Conservation (phyloP, 306 rosid genomes). For the Biancaea sappan region DNA sequence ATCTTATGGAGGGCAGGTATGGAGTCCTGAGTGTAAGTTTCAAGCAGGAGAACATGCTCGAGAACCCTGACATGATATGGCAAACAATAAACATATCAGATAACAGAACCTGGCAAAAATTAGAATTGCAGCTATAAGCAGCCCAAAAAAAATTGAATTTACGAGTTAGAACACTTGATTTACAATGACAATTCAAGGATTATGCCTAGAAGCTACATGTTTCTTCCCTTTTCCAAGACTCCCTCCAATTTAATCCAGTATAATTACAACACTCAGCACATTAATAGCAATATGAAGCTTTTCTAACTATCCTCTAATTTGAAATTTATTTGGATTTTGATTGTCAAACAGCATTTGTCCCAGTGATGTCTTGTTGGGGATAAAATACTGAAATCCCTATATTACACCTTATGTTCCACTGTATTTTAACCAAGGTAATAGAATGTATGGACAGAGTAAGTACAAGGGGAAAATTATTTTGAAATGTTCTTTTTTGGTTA, state of each 20-base stretch:
- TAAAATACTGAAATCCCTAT: slow-evolving; percentile 4
- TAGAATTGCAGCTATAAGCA: slow-evolving; percentile 6
- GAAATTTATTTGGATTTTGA: neutral
- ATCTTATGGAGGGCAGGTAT: slow-evolving; percentile 85
- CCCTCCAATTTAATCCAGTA: neutral
- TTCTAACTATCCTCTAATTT: neutral
- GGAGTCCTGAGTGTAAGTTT: slow-evolving; percentile 83
- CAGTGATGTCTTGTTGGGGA: neutral
- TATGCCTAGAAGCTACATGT: neutral
- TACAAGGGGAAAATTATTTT: neutral
- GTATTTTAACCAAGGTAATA: slow-evolving; percentile 17
- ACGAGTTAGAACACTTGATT: neutral
- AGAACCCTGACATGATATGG: slow-evolving; percentile 60
- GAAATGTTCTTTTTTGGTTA: neutral
- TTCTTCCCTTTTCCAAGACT: neutral
- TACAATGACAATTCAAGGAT: slow-evolving; percentile 9
- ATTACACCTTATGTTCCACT: neutral
- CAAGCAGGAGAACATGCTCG: slow-evolving; percentile 70
- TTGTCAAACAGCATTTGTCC: neutral
- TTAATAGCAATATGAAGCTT: neutral
- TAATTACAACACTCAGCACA: neutral
- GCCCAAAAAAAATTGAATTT: neutral
- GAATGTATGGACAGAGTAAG: neutral
- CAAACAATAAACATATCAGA: slow-evolving; percentile 27
- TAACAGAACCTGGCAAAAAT: slow-evolving; percentile 25